These are phyloP conservation scores for Azolla pinnata DNA, from an alignment of 75 land plant species.

Conservation along the genomic window DNA sequence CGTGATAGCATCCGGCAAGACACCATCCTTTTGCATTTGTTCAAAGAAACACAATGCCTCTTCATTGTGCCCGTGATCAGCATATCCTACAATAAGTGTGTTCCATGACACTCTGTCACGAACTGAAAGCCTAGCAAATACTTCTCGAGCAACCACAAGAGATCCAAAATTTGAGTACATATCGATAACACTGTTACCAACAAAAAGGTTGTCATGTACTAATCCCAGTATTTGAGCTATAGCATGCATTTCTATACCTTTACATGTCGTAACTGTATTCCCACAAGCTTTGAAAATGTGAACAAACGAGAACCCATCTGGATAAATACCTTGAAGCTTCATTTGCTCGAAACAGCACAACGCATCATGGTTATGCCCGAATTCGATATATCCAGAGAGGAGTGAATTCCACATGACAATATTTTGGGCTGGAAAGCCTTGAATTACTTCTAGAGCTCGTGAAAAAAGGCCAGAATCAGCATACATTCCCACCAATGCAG, in stretches of 20 bases:
- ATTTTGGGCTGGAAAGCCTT: too few relatives aligned
- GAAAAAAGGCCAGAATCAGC: too few relatives aligned
- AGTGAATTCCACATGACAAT: too few relatives aligned
- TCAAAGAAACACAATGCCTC: slow-evolving; percentile 12
- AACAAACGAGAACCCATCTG: slow-evolving; percentile 41
- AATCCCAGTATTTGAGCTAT: slow-evolving; percentile 36
- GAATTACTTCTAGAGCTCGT: too few relatives aligned
- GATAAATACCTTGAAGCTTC: slow-evolving; percentile 11
- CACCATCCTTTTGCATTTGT: slow-evolving; percentile 14
- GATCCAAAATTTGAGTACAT: slow-evolving; percentile 27
- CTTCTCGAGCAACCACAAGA: slow-evolving; percentile 12
- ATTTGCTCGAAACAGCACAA: too few relatives aligned
- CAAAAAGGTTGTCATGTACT: slow-evolving; percentile 21
- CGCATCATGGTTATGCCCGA: neutral
- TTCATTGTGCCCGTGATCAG: slow-evolving; percentile 12
- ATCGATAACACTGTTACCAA: slow-evolving; percentile 34
- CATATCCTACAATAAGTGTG: slow-evolving; percentile 24
- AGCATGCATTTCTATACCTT: slow-evolving; percentile 54
- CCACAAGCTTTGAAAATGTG: slow-evolving; percentile 30
- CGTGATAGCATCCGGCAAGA: slow-evolving; percentile 15
- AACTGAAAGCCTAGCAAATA: slow-evolving; percentile 33
- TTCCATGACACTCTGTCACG: slow-evolving; percentile 38
- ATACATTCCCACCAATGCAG: neutral
- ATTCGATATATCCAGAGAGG: too few relatives aligned
- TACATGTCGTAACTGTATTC: neutral